Evolutionary conservation across 805 yeast species (phyloP).

Genomic region (Metschnikowia dekortorum): DNA sequence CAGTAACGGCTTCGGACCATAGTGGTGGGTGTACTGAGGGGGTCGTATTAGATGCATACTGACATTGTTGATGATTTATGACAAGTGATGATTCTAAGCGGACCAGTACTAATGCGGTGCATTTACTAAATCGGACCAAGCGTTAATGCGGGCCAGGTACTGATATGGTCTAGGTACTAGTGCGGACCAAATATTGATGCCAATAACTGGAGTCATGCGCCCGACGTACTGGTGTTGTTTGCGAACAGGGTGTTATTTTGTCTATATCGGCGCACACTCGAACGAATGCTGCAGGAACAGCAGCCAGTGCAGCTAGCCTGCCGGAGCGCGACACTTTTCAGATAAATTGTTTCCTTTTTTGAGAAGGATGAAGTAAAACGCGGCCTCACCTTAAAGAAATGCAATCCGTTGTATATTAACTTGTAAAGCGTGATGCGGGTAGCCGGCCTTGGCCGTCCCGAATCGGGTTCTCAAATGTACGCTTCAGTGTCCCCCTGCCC

Average conservation of each 20-base stretch:
- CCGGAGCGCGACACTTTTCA: slow-evolving; percentile 1
- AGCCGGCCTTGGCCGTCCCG: not conserved
- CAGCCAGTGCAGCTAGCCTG: not conserved
- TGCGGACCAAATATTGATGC: not conserved
- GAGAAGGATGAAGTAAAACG: not conserved
- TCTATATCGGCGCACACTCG: not conserved
- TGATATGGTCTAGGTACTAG: no score
- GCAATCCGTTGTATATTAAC: no score
- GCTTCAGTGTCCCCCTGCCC: not conserved
- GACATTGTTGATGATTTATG: no score
- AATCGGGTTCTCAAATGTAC: not conserved
- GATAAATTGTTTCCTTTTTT: slow-evolving; percentile 1
- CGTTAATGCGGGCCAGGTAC: no score
- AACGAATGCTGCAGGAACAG: slow-evolving; percentile 3
- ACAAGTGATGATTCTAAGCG: no score
- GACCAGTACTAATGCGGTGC: no score
- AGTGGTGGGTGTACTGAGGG: no score
- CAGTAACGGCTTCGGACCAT: no score
- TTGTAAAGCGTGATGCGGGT: not conserved
- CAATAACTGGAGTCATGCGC: not conserved
- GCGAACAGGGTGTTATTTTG: not conserved
- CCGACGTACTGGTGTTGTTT: not conserved
- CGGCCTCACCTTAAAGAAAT: not conserved
- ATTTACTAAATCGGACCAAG: no score
- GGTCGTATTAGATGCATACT: no score